These are phyloP conservation scores for Penicillium sp. DNA, from an alignment of 2,329 filamentous ascomycete species.

Conservation along the genomic window DNA sequence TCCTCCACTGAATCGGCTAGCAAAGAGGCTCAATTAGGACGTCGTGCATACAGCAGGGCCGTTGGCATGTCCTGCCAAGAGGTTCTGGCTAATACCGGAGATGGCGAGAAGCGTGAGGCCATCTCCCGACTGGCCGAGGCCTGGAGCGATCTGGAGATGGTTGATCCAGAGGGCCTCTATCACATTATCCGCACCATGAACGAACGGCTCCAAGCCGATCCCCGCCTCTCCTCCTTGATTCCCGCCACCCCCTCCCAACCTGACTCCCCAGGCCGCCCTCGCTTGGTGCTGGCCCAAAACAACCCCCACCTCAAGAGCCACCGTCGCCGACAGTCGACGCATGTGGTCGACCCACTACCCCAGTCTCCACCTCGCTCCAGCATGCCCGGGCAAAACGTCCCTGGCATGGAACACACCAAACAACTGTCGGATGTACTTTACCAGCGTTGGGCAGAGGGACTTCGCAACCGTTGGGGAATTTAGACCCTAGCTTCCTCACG, in stretches of 20 bases:
- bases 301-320: conserved; percentile 86
- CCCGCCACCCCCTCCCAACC: conserved; percentile 40
- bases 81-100: conserved; percentile 76
- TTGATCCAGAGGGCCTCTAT: conserved; percentile 89
- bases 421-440: conserved; percentile 90
- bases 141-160: conserved; percentile 78
- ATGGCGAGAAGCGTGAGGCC: conserved; percentile 75
- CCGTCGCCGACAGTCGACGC: conserved; percentile 63
- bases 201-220: conserved; percentile 64
- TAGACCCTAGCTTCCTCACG: not conserved
- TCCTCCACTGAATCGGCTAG: conserved; percentile 48
- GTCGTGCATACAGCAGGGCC: conserved; percentile 77
- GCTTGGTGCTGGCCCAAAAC: conserved; percentile 75
- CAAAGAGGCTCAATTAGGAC: conserved; percentile 83
- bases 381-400: conserved; percentile 61
- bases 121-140: conserved; percentile 82
- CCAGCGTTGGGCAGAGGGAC: conserved; percentile 82
- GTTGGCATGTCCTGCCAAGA: conserved; percentile 84
- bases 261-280: conserved; percentile 56
- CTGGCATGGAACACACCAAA: conserved; percentile 90
- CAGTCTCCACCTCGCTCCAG: conserved; percentile 46
- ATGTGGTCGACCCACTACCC: conserved; percentile 40
- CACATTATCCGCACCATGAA: conserved; percentile 79
- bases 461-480: conserved; percentile 69
- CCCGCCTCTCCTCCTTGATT: conserved; percentile 46